Percentiles rank a stretch among this genome's conserved stretches.
These are phyloP conservation scores for Avena eriantha DNA, from an alignment of 176 grass and related monocot species.

Conservation along the genomic window DNA sequence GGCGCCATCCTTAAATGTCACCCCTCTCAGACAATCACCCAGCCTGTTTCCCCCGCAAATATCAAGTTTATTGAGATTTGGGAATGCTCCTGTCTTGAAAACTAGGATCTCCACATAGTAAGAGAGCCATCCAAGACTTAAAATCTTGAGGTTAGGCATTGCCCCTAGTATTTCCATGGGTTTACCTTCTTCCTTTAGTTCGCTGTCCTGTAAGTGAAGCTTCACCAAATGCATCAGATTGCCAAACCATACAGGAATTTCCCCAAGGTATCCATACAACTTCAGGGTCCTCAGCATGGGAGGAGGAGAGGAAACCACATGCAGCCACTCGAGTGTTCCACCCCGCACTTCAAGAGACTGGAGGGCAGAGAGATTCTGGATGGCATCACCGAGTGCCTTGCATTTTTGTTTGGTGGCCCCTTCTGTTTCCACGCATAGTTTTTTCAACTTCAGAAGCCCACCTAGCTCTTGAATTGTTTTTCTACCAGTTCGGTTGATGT, in stretches of 20 bases:
- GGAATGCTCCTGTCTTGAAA: background rate
- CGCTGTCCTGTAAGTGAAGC: accelerated
- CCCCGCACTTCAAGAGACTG: background rate
- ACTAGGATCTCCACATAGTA: background rate
- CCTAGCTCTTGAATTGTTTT: conserved; percentile 27
- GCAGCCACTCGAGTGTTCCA: conserved; percentile 5
- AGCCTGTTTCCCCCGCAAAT: accelerated
- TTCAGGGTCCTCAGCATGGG: background rate
- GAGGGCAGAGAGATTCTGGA: conserved; percentile 15
- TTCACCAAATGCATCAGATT: conserved; percentile 9
- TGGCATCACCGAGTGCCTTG: background rate
- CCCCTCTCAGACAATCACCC: background rate
- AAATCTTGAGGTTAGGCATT: background rate
- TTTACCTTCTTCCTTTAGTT: background rate
- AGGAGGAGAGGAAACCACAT: background rate
- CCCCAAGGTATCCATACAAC: background rate
- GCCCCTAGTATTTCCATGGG: background rate
- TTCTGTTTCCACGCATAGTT: background rate
- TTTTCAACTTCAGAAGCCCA: background rate
- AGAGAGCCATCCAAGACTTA: background rate
- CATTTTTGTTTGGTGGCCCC: background rate
- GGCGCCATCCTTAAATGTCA: background rate
- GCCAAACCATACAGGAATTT: background rate
- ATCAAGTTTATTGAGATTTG: background rate
- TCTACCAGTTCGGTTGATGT: background rate